These are phyloP conservation scores for Stentor roeselii DNA, from an alignment of 73 alveolate species.

Conservation along the genomic window DNA sequence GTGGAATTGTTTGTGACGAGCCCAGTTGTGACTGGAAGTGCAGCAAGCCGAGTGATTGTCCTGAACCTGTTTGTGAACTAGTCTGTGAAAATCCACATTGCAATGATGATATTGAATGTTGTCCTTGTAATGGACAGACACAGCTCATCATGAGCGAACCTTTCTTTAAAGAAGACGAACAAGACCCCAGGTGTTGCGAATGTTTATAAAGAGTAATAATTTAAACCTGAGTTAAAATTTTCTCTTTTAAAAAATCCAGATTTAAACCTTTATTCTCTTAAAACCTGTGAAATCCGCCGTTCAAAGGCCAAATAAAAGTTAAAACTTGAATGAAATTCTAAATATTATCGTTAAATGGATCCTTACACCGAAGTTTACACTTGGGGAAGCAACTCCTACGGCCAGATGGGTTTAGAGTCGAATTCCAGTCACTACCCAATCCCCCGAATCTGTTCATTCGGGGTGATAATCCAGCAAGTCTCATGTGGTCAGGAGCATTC, in stretches of 20 bases:
- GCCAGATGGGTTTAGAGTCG: conserved; percentile 20
- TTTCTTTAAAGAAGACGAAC: background rate
- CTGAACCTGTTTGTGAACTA: conserved; percentile 14
- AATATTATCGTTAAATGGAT: conserved; percentile 18
- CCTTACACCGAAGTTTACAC: background rate
- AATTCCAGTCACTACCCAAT: background rate
- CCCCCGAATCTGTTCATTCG: background rate
- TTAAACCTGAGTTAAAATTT: too few relatives aligned
- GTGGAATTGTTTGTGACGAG: conserved; percentile 4
- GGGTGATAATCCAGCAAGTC: conserved; percentile 25
- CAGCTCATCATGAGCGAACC: background rate
- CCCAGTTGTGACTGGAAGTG: conserved; percentile 26
- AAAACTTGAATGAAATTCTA: background rate
- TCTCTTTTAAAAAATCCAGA: too few relatives aligned
- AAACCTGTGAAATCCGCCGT: too few relatives aligned
- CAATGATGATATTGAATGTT: conserved; percentile 2
- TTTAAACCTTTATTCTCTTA: too few relatives aligned
- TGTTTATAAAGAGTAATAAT: too few relatives aligned
- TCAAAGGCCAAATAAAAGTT: too few relatives aligned
- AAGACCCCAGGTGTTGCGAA: conserved; percentile 9
- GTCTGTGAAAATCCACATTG: conserved; percentile 20
- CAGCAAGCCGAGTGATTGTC: conserved; percentile 16
- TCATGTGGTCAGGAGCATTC: conserved; percentile 56
- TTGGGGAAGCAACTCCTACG: conserved; percentile 20
- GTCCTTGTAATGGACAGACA: background rate